Base-by-base conservation (phyloP, 1,284 basidiomycete genomes). In the Heliocybe sulcata region DNA sequence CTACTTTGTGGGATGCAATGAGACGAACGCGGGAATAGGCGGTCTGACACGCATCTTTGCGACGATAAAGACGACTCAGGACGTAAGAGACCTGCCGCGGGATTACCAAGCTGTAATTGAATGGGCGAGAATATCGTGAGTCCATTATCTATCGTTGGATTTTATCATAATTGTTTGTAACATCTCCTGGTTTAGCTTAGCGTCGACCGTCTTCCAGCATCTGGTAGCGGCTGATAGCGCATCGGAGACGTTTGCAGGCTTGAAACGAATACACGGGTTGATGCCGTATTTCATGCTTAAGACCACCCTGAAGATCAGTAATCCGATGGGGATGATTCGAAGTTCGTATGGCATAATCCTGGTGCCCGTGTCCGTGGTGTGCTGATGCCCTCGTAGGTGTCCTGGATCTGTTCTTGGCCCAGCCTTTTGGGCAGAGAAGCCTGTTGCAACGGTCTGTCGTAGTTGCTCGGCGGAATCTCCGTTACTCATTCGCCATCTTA, bases 261-360 rank as follows among this genome's bases (percentile, higher is more conserved):
- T 99, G 59, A 99, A 98, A 73, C 83, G 95, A 45, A 83, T 98
- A 54, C 97, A 99, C 67, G 92, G 92, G 1, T 75, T 98, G 56
- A 98, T 99, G 93, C 96, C 96, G 2, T 99, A 99, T 72, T 94
- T 98, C 66, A 85, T 98, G 75, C 82, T 99, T 57, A 96, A 94
- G 68, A 82, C 92, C 4, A 90, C 94, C 19, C 74, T 99, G 58
- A 90, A 85, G 68, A 91, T 99, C 60, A 96, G 92, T 55, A 99
- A 98, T 69, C 96, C 96, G 1, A 88, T 99, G 61, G 83, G 85
- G 14, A 99, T 99, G 96, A 94, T 99, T 62, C 82, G 96, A 60
- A 82, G 83, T 69, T 56, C 62, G 38, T 49, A 6, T 49, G 9
- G 14, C 25, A 12, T 49, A 6, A 29, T 26, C 23, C 23, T 23